Evolutionary conservation across 164 flowering plant species (phyloP).

Genomic region (Vitis cinerea): DNA sequence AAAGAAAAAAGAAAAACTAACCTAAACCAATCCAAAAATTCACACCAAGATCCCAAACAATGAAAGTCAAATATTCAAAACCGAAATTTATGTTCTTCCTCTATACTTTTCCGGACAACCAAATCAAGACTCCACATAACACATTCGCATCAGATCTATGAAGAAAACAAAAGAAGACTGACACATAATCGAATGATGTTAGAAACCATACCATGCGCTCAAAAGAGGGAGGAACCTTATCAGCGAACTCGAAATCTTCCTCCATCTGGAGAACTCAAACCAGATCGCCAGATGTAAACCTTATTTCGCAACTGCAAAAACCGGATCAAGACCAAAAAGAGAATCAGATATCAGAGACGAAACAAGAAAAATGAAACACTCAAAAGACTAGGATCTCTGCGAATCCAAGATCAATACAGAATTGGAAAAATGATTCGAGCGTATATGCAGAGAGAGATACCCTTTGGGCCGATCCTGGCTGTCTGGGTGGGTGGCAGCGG

Average conservation of each 20-base stretch:
- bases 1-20: too few relatives aligned
- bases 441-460: too few relatives aligned
- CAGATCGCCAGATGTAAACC: not conserved
- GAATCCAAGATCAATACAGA: too few relatives aligned
- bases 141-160: not conserved
- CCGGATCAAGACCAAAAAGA: not conserved
- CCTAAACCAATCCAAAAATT: too few relatives aligned
- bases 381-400: too few relatives aligned
- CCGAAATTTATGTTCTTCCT: too few relatives aligned
- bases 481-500: too few relatives aligned
- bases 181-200: not conserved
- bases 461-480: too few relatives aligned
- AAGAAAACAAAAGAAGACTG: not conserved
- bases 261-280: not conserved
- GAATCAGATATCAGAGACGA: not conserved
- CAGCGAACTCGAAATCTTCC: conserved; percentile 3
- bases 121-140: not conserved
- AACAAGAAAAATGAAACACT: not conserved
- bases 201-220: conserved; percentile 4
- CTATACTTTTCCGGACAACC: too few relatives aligned
- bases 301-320: not conserved
- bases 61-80: too few relatives aligned
- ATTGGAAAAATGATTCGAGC: too few relatives aligned
- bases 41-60: too few relatives aligned
- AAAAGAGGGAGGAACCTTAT: conserved; percentile 1